Percentiles rank a stretch among this genome's conserved stretches.
Evolutionary conservation across 2,329 filamentous ascomycete genomes (phyloP).

Genomic region (Ceratocystis colombiana): DNA sequence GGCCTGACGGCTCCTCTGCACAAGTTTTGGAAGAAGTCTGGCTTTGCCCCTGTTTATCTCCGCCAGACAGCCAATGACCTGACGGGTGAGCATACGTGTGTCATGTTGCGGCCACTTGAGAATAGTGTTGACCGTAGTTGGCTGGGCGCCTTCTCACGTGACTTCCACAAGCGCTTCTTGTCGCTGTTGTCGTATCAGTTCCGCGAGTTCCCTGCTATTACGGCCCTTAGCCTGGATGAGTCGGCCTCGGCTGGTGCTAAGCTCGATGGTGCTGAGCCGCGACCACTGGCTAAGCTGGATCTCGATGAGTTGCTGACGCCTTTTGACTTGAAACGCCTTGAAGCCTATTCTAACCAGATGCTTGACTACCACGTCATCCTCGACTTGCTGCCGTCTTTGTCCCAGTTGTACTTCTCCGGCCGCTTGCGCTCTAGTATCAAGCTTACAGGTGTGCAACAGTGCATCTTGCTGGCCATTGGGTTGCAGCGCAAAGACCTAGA

Average conservation of each 20-base stretch:
- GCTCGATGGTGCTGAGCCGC: conserved; percentile 44
- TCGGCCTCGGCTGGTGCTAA: conserved; percentile 65
- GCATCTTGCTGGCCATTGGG: conserved; percentile 80
- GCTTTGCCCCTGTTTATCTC: conserved; percentile 83
- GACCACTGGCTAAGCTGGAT: conserved; percentile 55
- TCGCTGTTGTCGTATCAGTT: conserved; percentile 88
- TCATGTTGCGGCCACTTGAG: conserved; percentile 81
- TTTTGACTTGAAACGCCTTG: conserved; percentile 88
- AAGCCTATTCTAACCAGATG: conserved; percentile 93
- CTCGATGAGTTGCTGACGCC: conserved; percentile 73
- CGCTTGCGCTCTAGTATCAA: conserved; percentile 57
- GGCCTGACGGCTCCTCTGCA: conserved; percentile 79
- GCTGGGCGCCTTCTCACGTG: conserved; percentile 81
- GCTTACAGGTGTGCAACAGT: conserved; percentile 72
- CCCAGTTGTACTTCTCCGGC: conserved; percentile 75
- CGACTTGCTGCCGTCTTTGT: conserved; percentile 76
- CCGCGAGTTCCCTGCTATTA: conserved; percentile 63
- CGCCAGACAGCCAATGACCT: conserved; percentile 92
- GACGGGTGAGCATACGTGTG: conserved; percentile 93
- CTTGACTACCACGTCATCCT: conserved; percentile 96
- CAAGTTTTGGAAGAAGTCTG: conserved; percentile 90
- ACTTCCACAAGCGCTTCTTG: conserved; percentile 92
- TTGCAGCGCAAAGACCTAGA: conserved; percentile 84
- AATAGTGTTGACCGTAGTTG: conserved; percentile 61
- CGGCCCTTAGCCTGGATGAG: conserved; percentile 80